Evolutionary conservation across 768 basidiomycete species (phyloP), one percentile per base, ranked within the genome.

Genomic region (Lactarius hengduanensis): DNA sequence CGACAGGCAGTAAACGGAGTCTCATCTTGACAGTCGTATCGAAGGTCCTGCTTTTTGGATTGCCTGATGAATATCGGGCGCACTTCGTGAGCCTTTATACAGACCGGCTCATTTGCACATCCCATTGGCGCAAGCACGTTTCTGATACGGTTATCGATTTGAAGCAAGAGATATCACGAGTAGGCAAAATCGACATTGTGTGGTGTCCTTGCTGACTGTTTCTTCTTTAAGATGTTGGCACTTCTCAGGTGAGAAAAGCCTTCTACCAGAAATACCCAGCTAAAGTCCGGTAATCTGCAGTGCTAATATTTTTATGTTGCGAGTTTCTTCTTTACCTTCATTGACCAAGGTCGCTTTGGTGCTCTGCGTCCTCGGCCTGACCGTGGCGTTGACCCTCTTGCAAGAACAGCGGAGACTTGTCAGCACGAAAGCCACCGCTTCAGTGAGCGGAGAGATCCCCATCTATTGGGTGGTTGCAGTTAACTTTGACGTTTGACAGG

Each of bases 71-170:
- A 16, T 53, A 20, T 30, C 36, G 58, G 26, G 58, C 18, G 11
- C 41, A n/a, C 10, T 53, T 67, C 20, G 66, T 59, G 47, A 18
- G 7, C 7, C 32, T 67, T 30, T 63, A 62, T 57, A 58, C 59
- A 5, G 62, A 67, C 1, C 22, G 55, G 1, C 38, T 67, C 30
- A 38, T 45, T 34, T 63, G 56, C 32, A 32, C 47, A 15, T 45
- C 58, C 11, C 10, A 18, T 11, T 67, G 66, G 66, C 62, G 58
- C 26, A 63, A 67, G 53, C 26, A 45, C 41, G 58, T 67, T 26
- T 55, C 58, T 6, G 50, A 59, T 1, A 67, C 62, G 8, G 40
- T 55, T n/a, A 53, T 36, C 43, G 53, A 67, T 13, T 13, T 67
- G 9, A 36, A 36, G 34, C 40, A 45, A 6, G 28, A 43, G 7